A percentile compares a stretch with the other conserved stretches of the same genome.
Evolutionary conservation across 108 stramenopile genomes (phyloP).

Genomic region (Skeletonema grethae): DNA sequence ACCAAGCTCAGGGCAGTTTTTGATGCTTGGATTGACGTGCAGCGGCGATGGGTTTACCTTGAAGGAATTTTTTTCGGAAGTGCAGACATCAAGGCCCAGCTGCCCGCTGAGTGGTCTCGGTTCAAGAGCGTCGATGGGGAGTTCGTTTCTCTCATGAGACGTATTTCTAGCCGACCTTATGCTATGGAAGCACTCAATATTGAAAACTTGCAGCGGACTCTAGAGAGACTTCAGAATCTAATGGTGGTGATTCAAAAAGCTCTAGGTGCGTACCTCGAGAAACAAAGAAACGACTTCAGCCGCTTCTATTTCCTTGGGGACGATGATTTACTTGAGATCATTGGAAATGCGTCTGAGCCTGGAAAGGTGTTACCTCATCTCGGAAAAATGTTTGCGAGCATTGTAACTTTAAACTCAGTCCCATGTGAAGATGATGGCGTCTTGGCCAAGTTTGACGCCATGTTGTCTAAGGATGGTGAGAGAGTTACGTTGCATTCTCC

Average conservation of each 20-base stretch:
- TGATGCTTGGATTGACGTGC: slow-evolving; percentile 97
- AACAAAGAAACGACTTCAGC: slow-evolving; percentile 92
- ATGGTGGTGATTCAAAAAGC: slow-evolving; percentile 95
- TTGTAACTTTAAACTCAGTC: slow-evolving; percentile 60
- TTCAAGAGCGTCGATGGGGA: slow-evolving; percentile 96
- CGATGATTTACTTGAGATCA: slow-evolving; percentile 98
- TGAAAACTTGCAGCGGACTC: slow-evolving; percentile 89
- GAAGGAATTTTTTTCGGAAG: slow-evolving; percentile 95
- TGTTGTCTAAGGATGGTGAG: slow-evolving; percentile 98
- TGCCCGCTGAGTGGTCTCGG: slow-evolving; percentile 93
- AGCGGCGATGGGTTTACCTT: slow-evolving; percentile 97
- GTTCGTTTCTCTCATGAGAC: slow-evolving; percentile 91
- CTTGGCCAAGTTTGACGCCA: slow-evolving; percentile 73
- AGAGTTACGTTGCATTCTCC: slow-evolving; percentile 76
- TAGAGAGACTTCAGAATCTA: slow-evolving; percentile 89
- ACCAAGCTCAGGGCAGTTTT: slow-evolving; percentile 89
- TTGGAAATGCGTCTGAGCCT: slow-evolving; percentile 94
- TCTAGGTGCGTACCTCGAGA: slow-evolving; percentile 96
- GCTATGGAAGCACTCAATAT: slow-evolving; percentile 89
- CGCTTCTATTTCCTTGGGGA: slow-evolving; percentile 99
- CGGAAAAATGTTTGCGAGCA: slow-evolving; percentile 98
- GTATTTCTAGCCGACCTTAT: slow-evolving; percentile 85
- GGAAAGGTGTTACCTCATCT: slow-evolving; percentile 93
- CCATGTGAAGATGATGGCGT: slow-evolving; percentile 65
- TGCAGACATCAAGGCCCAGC: slow-evolving; percentile 95